phyloP scores from a whole-genome alignment of 2,329 filamentous ascomycete genomes.

The Fusarium mangiferae region DNA sequence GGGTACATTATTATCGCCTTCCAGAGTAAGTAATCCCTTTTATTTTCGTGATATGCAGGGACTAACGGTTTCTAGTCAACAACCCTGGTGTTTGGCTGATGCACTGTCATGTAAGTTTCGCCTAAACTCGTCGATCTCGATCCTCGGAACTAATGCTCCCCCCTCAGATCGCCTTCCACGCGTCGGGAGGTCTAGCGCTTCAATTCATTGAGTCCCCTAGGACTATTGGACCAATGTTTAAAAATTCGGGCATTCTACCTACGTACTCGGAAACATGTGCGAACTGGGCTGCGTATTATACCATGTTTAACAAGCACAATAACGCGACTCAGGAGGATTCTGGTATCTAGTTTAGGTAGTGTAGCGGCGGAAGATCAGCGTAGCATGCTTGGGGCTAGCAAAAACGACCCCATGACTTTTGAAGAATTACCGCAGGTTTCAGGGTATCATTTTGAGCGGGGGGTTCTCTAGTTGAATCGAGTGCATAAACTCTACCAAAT shows the following conservation, averaged over 20 bases:
- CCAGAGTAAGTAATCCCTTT: neutral
- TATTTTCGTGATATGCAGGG: neutral
- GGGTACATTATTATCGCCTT: neutral
- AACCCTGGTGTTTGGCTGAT: conserved; percentile 1
- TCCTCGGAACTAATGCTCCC: neutral
- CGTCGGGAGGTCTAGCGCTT: neutral
- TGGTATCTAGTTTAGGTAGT: neutral
- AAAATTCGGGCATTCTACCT: neutral
- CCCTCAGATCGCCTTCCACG: neutral
- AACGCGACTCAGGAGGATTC: conserved; percentile 18
- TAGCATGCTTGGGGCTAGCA: neutral
- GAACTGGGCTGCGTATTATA: conserved; percentile 22
- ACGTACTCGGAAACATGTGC: conserved; percentile 5
- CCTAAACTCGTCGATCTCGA: neutral
- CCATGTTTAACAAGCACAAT: conserved; percentile 20
- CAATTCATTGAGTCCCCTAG: neutral
- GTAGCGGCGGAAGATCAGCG: neutral
- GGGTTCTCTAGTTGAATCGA: neutral
- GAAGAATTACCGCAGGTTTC: neutral
- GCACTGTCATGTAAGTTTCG: conserved; percentile 5
- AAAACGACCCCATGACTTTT: neutral
- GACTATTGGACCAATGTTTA: neutral
- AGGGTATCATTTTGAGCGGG: neutral
- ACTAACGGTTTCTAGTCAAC: neutral
- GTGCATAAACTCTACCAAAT: neutral